These are phyloP conservation scores for Epichloe hybrida DNA, from an alignment of 2,329 filamentous ascomycete species.

Conservation along the genomic window DNA sequence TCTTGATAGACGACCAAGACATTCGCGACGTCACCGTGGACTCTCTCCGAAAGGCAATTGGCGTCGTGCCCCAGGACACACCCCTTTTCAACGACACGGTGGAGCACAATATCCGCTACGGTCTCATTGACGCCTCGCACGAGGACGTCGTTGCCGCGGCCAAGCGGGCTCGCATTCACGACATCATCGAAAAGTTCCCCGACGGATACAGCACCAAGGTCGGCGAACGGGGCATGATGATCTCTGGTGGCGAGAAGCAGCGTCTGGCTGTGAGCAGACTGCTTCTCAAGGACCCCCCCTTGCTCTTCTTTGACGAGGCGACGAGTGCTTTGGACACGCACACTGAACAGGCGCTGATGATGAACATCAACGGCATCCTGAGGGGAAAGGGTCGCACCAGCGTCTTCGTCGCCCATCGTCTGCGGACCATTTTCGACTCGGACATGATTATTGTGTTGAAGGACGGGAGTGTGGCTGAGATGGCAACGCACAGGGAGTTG, in stretches of 20 bases:
- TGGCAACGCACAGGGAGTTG: constrained; percentile 74
- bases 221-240: constrained; percentile 92
- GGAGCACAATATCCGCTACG: constrained; percentile 90
- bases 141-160: constrained; percentile 68
- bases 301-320: constrained; percentile 92
- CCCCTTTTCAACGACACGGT: constrained; percentile 96
- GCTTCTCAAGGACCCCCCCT: constrained; percentile 75
- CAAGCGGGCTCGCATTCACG: constrained; percentile 70
- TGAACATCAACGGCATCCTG: constrained; percentile 85
- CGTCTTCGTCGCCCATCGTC: constrained; percentile 84
- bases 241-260: constrained; percentile 89
- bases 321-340: constrained; percentile 87
- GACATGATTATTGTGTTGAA: constrained; percentile 86
- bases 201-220: constrained; percentile 87
- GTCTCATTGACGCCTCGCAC: constrained; percentile 59
- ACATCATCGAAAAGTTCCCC: constrained; percentile 65
- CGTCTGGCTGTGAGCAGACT: constrained; percentile 71
- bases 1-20: constrained; percentile 87
- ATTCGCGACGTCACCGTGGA: constrained; percentile 71
- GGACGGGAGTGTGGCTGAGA: constrained; percentile 74
- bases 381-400: constrained; percentile 81
- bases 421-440: constrained; percentile 87
- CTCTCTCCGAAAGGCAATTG: constrained; percentile 72
- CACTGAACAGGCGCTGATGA: constrained; percentile 79
- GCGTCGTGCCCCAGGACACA: constrained; percentile 93